Conservation (phyloP, 148 eudicot genomes). For the Rhododendron vialii region DNA sequence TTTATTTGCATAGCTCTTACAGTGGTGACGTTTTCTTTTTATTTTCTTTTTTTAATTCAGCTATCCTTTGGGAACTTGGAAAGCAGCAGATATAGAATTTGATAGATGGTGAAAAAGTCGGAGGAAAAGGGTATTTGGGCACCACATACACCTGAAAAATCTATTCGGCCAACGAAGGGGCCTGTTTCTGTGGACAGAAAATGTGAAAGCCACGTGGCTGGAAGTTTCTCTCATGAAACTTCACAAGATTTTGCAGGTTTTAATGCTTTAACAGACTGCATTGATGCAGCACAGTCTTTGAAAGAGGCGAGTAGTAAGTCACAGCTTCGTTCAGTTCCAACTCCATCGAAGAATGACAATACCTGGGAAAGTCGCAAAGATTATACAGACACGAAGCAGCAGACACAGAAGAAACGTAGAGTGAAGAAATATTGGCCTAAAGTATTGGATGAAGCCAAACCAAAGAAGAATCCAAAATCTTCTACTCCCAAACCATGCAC, state of each 20-base stretch:
- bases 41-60: neutral
- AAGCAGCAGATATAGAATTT: neutral
- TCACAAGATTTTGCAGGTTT: neutral
- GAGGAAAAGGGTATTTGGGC: conserved; percentile 5
- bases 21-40: neutral
- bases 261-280: neutral
- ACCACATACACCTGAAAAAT: conserved; percentile 12
- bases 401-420: conserved; percentile 11
- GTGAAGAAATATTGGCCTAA: conserved; percentile 36
- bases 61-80: neutral
- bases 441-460: conserved; percentile 18
- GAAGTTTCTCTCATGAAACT: neutral
- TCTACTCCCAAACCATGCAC: conserved; percentile 25
- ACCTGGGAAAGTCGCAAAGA: conserved; percentile 14
- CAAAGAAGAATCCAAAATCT: conserved; percentile 17
- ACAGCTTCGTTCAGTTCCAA: conserved; percentile 3
- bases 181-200: neutral
- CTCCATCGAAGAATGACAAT: conserved; percentile 8
- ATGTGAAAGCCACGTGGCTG: neutral
- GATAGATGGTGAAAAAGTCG: neutral
- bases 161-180: neutral
- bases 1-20: neutral
- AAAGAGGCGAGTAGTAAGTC: neutral
- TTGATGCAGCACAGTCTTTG: neutral
- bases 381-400: conserved; percentile 7